Base-by-base conservation (phyloP, 139 green algal genomes). In the Picocystis salinarum region DNA sequence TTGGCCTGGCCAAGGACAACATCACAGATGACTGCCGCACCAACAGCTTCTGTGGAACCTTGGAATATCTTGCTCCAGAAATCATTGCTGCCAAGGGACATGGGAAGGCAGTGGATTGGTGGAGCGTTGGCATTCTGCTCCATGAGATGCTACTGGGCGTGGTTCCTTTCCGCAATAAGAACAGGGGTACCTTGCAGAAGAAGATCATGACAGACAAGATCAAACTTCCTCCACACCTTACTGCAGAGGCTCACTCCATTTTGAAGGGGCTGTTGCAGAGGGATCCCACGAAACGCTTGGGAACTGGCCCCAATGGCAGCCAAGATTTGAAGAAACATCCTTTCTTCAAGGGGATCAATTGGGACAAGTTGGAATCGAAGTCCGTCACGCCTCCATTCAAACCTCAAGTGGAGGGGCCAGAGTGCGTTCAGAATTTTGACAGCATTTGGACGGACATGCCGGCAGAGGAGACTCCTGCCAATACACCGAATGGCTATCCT, bases 131-230 rank as follows among this genome's bases (percentile, higher is more conserved):
- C 23, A 75, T 95, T 23, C 70, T 98, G 54, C 62, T 97, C 29
- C 93, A 81, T 46, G 88, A 98, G 66, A 98, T 98, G 88, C 62
- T 98, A 41, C 77, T 66, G 17, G 88, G 87, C 24, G 33, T 82
- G 62, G 73, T 81, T 0, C 87, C 87, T 20, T 96, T 94, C 60
- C 61, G 72, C 10, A 67, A 66, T 50, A 92, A 92, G 68, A 77
- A 70, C 30, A 61, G 76, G 26, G 33, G 67, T n/a, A 66, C 64
- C 50, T 70, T 96, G 59, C 76, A 93, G 64, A 71, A 76, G 40
- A 66, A 83, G 42, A 93, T 94, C 49, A 53, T 66, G 0, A 58
- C 36, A 24, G 61, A 50, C 28, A 91, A 88, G 62, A 47, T 81
- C 31, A 93, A 91, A 68, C 57, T 78, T 20, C 80, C 73, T 7